A percentile compares a stretch with the other conserved stretches of the same genome.
These are phyloP conservation scores for Boletus huronensis DNA, from an alignment of 768 basidiomycete species.

Conservation along the genomic window DNA sequence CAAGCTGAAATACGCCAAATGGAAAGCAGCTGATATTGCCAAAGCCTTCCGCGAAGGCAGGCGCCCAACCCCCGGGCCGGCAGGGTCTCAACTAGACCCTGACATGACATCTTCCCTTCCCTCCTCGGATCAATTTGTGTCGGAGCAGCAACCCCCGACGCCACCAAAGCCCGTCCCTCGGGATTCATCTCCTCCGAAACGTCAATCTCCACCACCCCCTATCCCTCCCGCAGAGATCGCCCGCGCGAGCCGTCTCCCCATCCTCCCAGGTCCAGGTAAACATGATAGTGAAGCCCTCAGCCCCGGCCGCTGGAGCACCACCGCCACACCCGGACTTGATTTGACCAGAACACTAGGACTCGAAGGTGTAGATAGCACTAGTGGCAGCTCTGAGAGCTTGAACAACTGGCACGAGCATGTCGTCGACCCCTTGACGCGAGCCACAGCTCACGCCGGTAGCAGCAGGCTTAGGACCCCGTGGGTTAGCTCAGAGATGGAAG, in stretches of 20 bases:
- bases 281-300: slow-evolving; percentile 36
- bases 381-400: slow-evolving; percentile 18
- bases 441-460: slow-evolving; percentile 16
- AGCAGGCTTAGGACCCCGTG: slow-evolving; percentile 29
- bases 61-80: slow-evolving; percentile 75
- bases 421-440: slow-evolving; percentile 30
- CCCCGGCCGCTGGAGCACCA: slow-evolving; percentile 70
- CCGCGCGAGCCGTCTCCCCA: slow-evolving; percentile 28
- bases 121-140: slow-evolving; percentile 11
- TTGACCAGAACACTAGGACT: slow-evolving; percentile 15
- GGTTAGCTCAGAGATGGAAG: slow-evolving; percentile 46
- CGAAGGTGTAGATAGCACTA: slow-evolving; percentile 14
- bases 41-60: slow-evolving; percentile 95
- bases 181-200: slow-evolving; percentile 28
- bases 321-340: slow-evolving; percentile 66
- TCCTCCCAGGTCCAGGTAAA: slow-evolving; percentile 20
- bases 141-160: slow-evolving; percentile 15
- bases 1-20: slow-evolving; percentile 92
- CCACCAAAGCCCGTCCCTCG: slow-evolving; percentile 25
- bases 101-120: slow-evolving; percentile 15
- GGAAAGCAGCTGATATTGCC: slow-evolving; percentile 95
- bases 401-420: slow-evolving; percentile 29
- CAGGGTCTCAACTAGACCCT: slow-evolving; percentile 39
- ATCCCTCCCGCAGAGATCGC: slow-evolving; percentile 29
- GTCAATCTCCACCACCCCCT: slow-evolving; percentile 32